phyloP scores from a whole-genome alignment of 208 protist species.

The Acanthamoeba sp. region DNA sequence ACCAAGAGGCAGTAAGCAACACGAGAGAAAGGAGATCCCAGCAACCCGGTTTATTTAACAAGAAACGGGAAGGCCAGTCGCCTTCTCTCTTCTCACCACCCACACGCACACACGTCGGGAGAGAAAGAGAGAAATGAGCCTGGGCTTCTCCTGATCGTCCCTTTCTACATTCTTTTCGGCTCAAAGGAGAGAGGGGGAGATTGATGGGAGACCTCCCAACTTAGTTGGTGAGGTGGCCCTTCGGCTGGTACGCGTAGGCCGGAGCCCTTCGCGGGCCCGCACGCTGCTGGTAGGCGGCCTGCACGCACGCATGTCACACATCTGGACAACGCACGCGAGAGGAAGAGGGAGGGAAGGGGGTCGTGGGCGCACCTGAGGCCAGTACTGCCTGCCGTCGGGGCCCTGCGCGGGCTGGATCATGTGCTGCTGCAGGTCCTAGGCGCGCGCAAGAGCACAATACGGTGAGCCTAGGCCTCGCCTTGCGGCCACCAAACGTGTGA shows the following conservation, averaged over 20 bases:
- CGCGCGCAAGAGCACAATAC: not conserved
- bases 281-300: conserved; percentile 27
- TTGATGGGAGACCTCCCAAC: too few species aligned
- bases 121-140: too few species aligned
- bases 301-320: not conserved
- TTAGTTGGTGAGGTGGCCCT: conserved; percentile 38
- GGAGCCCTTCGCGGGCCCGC: not conserved
- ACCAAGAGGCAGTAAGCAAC: not conserved
- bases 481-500: not conserved
- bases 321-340: not conserved
- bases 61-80: not conserved
- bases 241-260: conserved; percentile 32
- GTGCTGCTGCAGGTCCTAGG: conserved; percentile 31
- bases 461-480: too few species aligned
- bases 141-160: too few species aligned
- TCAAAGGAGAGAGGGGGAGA: too few species aligned
- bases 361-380: not conserved
- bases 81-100: not conserved
- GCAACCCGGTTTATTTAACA: not conserved
- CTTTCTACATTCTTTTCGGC: too few species aligned
- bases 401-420: conserved; percentile 41
- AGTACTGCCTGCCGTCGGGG: conserved; percentile 29
- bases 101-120: too few species aligned
- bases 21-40: not conserved
- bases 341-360: not conserved